Evolutionary conservation across 225 moss, liverwort and hornwort genomes (phyloP).

Genomic region (Bryum argenteum): DNA sequence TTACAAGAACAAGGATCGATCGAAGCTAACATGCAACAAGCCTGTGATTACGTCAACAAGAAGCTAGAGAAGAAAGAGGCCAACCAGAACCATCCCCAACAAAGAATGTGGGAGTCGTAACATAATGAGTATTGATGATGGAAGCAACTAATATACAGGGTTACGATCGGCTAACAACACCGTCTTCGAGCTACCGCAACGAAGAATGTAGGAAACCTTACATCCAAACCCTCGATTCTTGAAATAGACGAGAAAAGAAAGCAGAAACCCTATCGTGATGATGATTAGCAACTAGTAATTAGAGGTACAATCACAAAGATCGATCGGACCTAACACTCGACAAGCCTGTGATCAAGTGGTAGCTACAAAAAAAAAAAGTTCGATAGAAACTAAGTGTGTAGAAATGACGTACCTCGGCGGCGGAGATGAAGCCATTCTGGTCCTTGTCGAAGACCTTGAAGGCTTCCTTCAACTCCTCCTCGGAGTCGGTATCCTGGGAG

Average conservation of each 20-base stretch:
- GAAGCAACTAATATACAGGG: no score
- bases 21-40: neutral
- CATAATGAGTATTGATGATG: no score
- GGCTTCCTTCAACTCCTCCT: slow-evolving; percentile 92
- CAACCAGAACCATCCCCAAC: neutral
- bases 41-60: neutral
- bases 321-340: neutral
- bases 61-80: no score
- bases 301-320: no score
- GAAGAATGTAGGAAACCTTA: neutral
- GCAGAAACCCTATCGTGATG: no score
- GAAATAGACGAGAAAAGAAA: no score
- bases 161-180: no score
- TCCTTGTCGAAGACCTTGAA: slow-evolving; percentile 95
- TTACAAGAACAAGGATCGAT: neutral
- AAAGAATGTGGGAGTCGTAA: neutral
- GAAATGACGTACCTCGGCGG: slow-evolving; percentile 48
- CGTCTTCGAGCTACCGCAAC: no score
- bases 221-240: no score
- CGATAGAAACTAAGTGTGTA: neutral
- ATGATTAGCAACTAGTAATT: no score
- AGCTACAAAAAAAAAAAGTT: neutral
- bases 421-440: slow-evolving; percentile 91
- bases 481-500: slow-evolving; percentile 76
- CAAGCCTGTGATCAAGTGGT: neutral